Conservation (phyloP, 345 rosid species). For the Syzygium oleosum region DNA sequence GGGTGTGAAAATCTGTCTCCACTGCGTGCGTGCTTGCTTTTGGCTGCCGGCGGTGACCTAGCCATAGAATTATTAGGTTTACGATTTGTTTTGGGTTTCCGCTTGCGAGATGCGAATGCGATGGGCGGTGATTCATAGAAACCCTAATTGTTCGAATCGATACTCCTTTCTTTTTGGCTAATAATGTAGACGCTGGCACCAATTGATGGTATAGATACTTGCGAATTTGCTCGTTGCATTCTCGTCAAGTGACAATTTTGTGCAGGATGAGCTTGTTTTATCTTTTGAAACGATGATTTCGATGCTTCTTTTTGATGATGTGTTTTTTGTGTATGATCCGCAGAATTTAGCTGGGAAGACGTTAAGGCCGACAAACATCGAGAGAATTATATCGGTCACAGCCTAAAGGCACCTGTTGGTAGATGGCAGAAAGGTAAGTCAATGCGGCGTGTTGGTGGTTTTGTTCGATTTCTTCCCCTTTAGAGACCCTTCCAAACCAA, state of each 20-base stretch:
- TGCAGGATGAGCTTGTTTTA: neutral
- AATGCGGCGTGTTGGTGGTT: neutral
- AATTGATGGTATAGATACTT: neutral
- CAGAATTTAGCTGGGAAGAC: slow-evolving; percentile 93
- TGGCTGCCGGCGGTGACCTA: neutral
- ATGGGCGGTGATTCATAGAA: neutral
- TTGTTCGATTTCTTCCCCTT: neutral
- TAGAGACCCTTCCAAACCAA: neutral
- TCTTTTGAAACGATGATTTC: neutral
- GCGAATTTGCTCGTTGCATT: neutral
- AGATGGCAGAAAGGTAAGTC: slow-evolving; percentile 92
- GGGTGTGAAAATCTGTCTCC: neutral
- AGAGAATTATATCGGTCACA: slow-evolving; percentile 93
- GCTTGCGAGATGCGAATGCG: neutral
- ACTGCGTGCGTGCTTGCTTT: neutral
- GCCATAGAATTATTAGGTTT: neutral
- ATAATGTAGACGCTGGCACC: neutral
- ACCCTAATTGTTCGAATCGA: neutral
- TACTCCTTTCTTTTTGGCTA: neutral
- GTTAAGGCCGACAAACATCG: slow-evolving; percentile 87
- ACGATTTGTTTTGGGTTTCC: neutral
- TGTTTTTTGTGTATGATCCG: slow-evolving; percentile 1
- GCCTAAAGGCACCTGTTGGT: slow-evolving; percentile 93
- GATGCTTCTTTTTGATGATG: neutral
- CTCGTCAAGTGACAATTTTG: neutral